Conservation (phyloP, 495 filamentous ascomycete genomes). For the Hypoxylon perforatum region DNA sequence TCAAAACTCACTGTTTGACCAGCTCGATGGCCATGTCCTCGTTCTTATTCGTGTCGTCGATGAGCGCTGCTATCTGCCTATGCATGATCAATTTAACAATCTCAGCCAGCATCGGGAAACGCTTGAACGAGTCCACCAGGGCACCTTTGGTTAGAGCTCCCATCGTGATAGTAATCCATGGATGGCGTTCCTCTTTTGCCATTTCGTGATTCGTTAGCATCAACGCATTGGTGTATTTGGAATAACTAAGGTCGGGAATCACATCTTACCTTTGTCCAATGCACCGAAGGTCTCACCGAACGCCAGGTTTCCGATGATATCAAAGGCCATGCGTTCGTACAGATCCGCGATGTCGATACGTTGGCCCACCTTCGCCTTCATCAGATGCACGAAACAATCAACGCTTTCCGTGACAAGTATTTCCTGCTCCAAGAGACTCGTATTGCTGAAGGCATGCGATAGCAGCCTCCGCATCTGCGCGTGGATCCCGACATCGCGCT, state of each 20-base stretch:
- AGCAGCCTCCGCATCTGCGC: slow-evolving; percentile 57
- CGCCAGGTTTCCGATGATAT: slow-evolving; percentile 46
- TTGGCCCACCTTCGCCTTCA: slow-evolving; percentile 39
- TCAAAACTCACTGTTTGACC: slow-evolving; percentile 14
- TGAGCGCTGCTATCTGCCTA: slow-evolving; percentile 19
- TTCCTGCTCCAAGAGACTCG: slow-evolving; percentile 62
- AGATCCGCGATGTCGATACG: slow-evolving; percentile 38
- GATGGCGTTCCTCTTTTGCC: slow-evolving; percentile 13
- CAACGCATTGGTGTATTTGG: background rate
- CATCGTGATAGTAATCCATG: slow-evolving; percentile 37
- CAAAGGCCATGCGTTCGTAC: slow-evolving; percentile 43
- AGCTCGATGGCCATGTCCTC: slow-evolving; percentile 25
- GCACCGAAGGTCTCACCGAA: slow-evolving; percentile 53
- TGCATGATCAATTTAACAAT: slow-evolving; percentile 17
- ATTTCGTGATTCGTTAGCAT: background rate
- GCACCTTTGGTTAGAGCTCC: slow-evolving; percentile 44
- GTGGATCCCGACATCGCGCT: slow-evolving; percentile 56
- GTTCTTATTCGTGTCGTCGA: slow-evolving; percentile 3
- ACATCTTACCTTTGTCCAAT: slow-evolving; percentile 38
- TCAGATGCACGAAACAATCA: slow-evolving; percentile 53
- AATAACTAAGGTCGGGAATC: background rate
- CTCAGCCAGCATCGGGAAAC: slow-evolving; percentile 14
- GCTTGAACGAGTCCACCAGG: slow-evolving; percentile 34
- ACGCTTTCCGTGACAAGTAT: slow-evolving; percentile 55
- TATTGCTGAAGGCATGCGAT: slow-evolving; percentile 63